Evolutionary conservation across 1,284 basidiomycete species (phyloP), one percentile per base, ranked within the genome.

Genomic region (Tylopilus orsonianus): DNA sequence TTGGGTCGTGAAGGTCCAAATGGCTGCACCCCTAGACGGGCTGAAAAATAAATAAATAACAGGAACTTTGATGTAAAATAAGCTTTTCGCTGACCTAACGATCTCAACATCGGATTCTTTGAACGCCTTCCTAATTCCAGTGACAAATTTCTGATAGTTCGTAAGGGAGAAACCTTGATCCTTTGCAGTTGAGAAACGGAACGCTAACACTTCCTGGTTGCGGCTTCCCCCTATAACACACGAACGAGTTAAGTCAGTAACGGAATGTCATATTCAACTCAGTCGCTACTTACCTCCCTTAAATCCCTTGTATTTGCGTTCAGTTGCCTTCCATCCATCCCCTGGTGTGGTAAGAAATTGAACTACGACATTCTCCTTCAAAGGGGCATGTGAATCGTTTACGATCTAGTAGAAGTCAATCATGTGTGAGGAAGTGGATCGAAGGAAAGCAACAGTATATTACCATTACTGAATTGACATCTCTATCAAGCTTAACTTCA

Each of bases 361-460:
- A 27, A 70, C 37, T n/a, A 70, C 49, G 10, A 64, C 41, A 39
- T 63, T 43, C 12, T 49, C 38, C 36, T 19, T 52, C 42, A 66
- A 43, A 23, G 43, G 34, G 4, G 3, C 5, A 0, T 22, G 13
- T 0, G 0, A 1, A 18, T 68, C 49, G 13, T 55, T 55, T 24
- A 68, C 67, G 26, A 68, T 34, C 64, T 66, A 32, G 23, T 12
- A 27, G 34, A 14, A 4, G 36, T 45, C 16, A n/a, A 40, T 37
- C 5, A 30, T 2, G 1, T 10, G 23, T 52, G 10, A 51, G 42
- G 18, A 18, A 26, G 26, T 12, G 18, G 27, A 44, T 39, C 4
- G 4, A 18, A 40, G 27, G 14, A 27, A 40, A 30, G 42, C 20
- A 13, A 12, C 26, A 34, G 34, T 2, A 35, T 23, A 14, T 50